Percentiles rank a stretch among this genome's conserved stretches.
phyloP scores from a whole-genome alignment of 805 yeast species.

The Lipomyces chichibuensis region DNA sequence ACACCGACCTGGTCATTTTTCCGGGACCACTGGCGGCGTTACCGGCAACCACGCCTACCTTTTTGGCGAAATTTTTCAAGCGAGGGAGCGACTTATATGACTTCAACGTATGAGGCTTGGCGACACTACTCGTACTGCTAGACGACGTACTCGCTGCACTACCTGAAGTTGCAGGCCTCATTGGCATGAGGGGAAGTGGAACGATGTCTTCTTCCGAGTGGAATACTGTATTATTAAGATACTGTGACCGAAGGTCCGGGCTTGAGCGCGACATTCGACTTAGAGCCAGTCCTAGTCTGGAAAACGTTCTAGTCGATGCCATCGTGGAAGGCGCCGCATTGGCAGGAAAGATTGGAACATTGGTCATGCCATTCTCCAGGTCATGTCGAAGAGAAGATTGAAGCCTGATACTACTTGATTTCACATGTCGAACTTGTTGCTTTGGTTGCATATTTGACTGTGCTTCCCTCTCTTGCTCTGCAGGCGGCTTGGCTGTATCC shows the following conservation, averaged over 20 bases:
- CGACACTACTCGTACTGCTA: conserved; percentile 5
- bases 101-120: not conserved
- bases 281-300: not conserved
- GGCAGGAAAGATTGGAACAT: not conserved
- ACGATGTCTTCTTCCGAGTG: not conserved
- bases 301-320: not conserved
- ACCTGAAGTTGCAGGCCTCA: conserved; percentile 7
- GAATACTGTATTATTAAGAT: conserved; percentile 3
- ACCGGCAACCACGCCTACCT: conserved; percentile 7
- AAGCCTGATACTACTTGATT: not conserved
- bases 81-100: conserved; percentile 20
- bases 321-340: not conserved
- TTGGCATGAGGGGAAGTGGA: not conserved
- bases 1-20: conserved; percentile 19
- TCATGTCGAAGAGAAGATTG: not conserved
- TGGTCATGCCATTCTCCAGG: not conserved
- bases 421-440: conserved; percentile 4
- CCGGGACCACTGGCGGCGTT: not conserved
- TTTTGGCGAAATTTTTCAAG: conserved; percentile 14
- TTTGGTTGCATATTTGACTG: not conserved
- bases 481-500: not conserved
- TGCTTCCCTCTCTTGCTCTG: not conserved
- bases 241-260: conserved; percentile 24
- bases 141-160: conserved; percentile 5
- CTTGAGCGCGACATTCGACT: conserved; percentile 22